These are phyloP conservation scores for Blastobotrys persicus DNA, from an alignment of 1,139 yeast species.

Conservation along the genomic window DNA sequence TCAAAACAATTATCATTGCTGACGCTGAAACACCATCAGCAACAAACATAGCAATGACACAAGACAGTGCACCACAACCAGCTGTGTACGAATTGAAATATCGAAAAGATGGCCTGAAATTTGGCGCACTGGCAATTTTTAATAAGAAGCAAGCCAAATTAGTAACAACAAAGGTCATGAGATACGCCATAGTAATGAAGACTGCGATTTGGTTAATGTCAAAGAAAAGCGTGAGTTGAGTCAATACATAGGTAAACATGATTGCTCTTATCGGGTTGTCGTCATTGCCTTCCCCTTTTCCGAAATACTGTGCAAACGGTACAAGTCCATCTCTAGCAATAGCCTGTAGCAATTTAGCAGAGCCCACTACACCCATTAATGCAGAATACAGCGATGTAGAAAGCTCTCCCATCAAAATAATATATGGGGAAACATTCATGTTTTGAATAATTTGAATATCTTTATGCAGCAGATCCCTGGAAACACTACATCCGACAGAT, in stretches of 20 bases:
- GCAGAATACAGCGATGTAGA: constrained; percentile 89
- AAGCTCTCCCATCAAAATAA: constrained; percentile 82
- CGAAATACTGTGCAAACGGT: constrained; percentile 68
- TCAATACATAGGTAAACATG: constrained; percentile 71
- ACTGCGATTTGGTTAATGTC: constrained; percentile 94
- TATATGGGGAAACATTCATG: constrained; percentile 63
- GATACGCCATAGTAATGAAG: constrained; percentile 92
- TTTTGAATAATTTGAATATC: constrained; percentile 86
- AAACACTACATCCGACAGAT: constrained; percentile 74
- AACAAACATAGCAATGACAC: constrained; percentile 83
- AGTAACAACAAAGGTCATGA: constrained; percentile 92
- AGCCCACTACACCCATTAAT: constrained; percentile 92
- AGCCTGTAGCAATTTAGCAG: constrained; percentile 86
- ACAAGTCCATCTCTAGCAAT: constrained; percentile 82
- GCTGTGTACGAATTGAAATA: constrained; percentile 86
- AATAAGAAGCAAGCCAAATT: constrained; percentile 88
- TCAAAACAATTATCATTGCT: constrained; percentile 62
- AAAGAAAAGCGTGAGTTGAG: constrained; percentile 80
- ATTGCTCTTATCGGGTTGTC: constrained; percentile 64
- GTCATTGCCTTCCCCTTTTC: constrained; percentile 44
- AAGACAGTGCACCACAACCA: constrained; percentile 62
- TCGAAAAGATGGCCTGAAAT: constrained; percentile 89
- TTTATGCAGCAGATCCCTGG: constrained; percentile 67
- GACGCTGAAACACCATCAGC: constrained; percentile 91
- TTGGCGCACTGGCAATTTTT: constrained; percentile 90